Evolutionary conservation across 257 asterid genomes (phyloP).

Genomic region (Cruciata laevipes): DNA sequence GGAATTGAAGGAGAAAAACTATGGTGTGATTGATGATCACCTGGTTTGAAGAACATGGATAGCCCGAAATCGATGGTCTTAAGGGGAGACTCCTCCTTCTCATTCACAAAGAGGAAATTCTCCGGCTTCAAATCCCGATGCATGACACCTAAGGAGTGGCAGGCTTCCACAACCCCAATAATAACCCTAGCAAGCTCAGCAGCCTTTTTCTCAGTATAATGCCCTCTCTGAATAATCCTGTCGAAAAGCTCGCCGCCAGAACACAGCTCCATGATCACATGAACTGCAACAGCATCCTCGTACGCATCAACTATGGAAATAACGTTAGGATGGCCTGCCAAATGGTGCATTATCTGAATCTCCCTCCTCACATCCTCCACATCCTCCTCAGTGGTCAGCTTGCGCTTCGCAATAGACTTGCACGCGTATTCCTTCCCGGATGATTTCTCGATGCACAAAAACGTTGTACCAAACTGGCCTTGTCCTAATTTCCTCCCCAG

Average conservation of each 20-base stretch:
- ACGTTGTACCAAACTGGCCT: conserved; percentile 84
- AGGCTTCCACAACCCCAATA: conserved; percentile 68
- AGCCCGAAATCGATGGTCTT: conserved; percentile 80
- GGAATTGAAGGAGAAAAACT: neutral
- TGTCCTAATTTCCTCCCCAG: conserved; percentile 70
- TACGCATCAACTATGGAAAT: conserved; percentile 66
- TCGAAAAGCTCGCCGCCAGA: conserved; percentile 87
- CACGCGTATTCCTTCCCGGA: conserved; percentile 69
- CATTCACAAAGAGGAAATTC: conserved; percentile 60
- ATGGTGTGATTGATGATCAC: conserved; percentile 20
- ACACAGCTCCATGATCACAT: conserved; percentile 84
- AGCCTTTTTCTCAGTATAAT: conserved; percentile 78
- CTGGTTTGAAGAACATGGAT: conserved; percentile 83
- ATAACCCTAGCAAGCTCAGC: conserved; percentile 84
- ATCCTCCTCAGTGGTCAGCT: conserved; percentile 53
- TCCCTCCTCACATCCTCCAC: conserved; percentile 90
- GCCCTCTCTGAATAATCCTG: conserved; percentile 73
- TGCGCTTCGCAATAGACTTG: conserved; percentile 72
- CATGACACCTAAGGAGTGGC: conserved; percentile 88
- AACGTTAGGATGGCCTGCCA: conserved; percentile 60
- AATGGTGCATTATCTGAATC: conserved; percentile 85
- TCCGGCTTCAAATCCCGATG: conserved; percentile 88
- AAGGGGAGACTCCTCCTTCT: conserved; percentile 58
- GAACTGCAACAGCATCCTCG: conserved; percentile 76
- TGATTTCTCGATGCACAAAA: conserved; percentile 48